Evolutionary conservation across 2,329 filamentous ascomycete genomes (phyloP).

Genomic region (Orbilia javanica): DNA sequence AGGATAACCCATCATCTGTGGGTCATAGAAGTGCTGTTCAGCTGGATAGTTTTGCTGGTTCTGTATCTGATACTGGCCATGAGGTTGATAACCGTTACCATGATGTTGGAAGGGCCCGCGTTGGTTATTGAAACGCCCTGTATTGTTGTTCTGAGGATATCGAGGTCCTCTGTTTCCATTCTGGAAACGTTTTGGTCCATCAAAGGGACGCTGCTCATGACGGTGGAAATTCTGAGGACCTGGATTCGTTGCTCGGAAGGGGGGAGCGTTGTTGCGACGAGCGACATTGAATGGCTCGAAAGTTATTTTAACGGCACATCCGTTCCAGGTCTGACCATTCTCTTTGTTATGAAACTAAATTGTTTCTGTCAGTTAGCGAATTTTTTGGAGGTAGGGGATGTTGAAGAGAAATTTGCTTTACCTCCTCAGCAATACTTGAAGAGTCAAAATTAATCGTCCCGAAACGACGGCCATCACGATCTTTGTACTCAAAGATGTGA

Average conservation of each 20-base stretch:
- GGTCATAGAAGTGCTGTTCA: constrained; percentile 40
- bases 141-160: constrained; percentile 31
- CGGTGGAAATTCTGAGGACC: constrained; percentile 37
- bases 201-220: constrained; percentile 33
- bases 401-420: background rate
- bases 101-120: constrained; percentile 25
- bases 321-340: constrained; percentile 45
- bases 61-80: constrained; percentile 29
- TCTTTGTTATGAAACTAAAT: constrained; percentile 50
- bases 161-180: constrained; percentile 28
- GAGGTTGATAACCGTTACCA: constrained; percentile 22
- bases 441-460: constrained; percentile 53
- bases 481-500: constrained; percentile 51
- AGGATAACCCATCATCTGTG: constrained; percentile 45
- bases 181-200: constrained; percentile 35
- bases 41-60: constrained; percentile 7
- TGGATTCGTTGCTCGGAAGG: constrained; percentile 25
- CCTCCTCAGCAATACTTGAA: constrained; percentile 40
- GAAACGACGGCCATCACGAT: constrained; percentile 53
- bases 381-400: background rate
- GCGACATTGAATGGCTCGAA: constrained; percentile 56
- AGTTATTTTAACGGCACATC: constrained; percentile 34
- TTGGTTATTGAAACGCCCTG: constrained; percentile 48
- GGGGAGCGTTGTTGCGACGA: constrained; percentile 41
- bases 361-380: background rate